Evolutionary conservation across 805 yeast species (phyloP).

Genomic region (Clavispora carvajalis): DNA sequence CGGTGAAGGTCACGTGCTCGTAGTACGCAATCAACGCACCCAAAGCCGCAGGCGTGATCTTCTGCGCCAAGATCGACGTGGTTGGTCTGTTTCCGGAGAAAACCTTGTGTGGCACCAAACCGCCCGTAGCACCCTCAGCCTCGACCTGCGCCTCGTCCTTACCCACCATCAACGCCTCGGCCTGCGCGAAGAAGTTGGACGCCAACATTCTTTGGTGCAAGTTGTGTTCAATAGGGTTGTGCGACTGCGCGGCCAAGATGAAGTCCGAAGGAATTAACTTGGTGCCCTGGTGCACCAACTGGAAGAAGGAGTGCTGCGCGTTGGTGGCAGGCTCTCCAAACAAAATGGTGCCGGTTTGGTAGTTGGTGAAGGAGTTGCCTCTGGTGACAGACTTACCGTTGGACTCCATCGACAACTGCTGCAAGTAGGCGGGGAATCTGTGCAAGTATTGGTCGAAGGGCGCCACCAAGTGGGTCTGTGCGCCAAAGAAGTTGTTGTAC

Average conservation of each 20-base stretch:
- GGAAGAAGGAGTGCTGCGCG: constrained; percentile 99
- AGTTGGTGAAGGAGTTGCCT: constrained; percentile 83
- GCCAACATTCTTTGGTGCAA: constrained; percentile 97
- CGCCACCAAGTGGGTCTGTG: constrained; percentile 97
- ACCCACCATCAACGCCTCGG: constrained; percentile 97
- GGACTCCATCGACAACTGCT: constrained; percentile 98
- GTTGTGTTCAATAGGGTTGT: constrained; percentile 93
- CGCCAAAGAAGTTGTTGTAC: constrained; percentile 98
- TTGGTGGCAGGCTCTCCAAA: constrained; percentile 99
- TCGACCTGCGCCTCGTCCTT: constrained; percentile 79
- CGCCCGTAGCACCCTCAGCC: constrained; percentile 84
- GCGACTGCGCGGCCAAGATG: constrained; percentile 94
- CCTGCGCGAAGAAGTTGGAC: constrained; percentile 97
- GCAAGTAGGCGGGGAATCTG: constrained; percentile 99
- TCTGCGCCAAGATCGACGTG: constrained; percentile 91
- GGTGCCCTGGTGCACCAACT: constrained; percentile 98
- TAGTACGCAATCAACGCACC: constrained; percentile 97
- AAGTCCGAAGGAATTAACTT: constrained; percentile 96
- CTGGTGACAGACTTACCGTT: constrained; percentile 97
- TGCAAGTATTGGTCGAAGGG: constrained; percentile 98
- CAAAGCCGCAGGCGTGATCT: constrained; percentile 92
- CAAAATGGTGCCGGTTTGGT: constrained; percentile 92
- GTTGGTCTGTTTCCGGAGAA: constrained; percentile 99
- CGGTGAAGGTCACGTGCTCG: constrained; percentile 95
- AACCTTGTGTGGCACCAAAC: constrained; percentile 88